Conservation (phyloP, 257 asterid species). For the Nicotiana obtusifolia region DNA sequence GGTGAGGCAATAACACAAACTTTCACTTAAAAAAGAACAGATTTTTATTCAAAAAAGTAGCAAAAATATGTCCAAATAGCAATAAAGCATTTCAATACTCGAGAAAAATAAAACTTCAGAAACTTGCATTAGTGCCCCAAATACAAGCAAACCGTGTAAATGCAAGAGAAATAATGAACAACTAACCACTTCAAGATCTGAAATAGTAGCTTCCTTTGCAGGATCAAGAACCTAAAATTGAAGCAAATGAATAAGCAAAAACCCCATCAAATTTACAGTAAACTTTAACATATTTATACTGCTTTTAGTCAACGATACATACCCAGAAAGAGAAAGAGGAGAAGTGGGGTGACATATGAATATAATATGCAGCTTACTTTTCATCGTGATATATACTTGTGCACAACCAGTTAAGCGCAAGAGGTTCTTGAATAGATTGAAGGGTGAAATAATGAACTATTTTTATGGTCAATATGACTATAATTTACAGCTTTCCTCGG, state of each 20-base stretch:
- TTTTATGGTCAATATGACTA: not conserved
- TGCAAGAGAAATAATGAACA: not conserved
- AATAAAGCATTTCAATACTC: not conserved
- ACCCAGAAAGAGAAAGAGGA: not conserved
- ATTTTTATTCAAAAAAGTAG: not conserved
- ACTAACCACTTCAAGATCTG: not conserved
- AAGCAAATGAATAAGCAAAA: not conserved
- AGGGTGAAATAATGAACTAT: not conserved
- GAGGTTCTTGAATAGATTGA: not conserved
- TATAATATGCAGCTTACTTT: not conserved
- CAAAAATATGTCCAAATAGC: not conserved
- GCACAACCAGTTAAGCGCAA: not conserved
- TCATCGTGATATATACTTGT: not conserved
- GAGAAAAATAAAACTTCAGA: not conserved
- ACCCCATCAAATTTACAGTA: not conserved
- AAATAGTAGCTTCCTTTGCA: not conserved
- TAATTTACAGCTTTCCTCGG: not conserved
- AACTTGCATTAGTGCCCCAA: not conserved
- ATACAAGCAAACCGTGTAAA: not conserved
- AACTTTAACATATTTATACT: not conserved
- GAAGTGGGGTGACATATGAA: not conserved
- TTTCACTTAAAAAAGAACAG: not conserved
- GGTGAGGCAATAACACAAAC: not conserved
- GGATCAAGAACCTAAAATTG: slow-evolving; percentile 13
- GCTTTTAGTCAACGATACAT: not conserved